phyloP scores from a whole-genome alignment of 257 asterid species.

The Gynochthodes officinalis region DNA sequence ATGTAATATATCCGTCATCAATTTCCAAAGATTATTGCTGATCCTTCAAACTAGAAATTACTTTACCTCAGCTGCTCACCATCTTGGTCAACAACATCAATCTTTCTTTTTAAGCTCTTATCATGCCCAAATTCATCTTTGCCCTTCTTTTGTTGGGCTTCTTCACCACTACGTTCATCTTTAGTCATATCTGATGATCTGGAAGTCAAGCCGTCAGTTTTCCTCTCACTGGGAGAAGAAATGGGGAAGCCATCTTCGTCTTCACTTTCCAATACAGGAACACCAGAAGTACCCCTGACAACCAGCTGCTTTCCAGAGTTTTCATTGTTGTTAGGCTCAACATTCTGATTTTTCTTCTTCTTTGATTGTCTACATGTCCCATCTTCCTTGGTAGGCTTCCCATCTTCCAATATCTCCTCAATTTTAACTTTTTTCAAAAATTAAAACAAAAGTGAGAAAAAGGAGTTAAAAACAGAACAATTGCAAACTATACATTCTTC shows the following conservation, averaged over 20 bases:
- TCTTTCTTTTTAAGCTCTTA: conserved; percentile 54
- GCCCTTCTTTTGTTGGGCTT: conserved; percentile 34
- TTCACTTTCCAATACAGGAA: conserved; percentile 65
- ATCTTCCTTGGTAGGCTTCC: conserved; percentile 42
- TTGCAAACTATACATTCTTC: not conserved
- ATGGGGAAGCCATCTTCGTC: conserved; percentile 93
- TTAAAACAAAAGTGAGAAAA: not conserved
- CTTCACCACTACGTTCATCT: conserved; percentile 24
- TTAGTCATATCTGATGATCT: conserved; percentile 22
- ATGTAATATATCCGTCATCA: not conserved
- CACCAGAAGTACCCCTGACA: conserved; percentile 35
- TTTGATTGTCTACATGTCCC: conserved; percentile 39
- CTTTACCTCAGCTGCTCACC: conserved; percentile 48
- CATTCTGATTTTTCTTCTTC: conserved; percentile 49
- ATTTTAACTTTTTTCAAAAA: conserved; percentile 55
- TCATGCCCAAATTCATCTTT: conserved; percentile 29
- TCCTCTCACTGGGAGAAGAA: conserved; percentile 31
- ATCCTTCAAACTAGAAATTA: conserved; percentile 8
- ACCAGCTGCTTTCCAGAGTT: conserved; percentile 47
- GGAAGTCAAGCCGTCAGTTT: conserved; percentile 26
- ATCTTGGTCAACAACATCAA: conserved; percentile 39
- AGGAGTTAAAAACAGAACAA: not conserved
- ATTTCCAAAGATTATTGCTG: not conserved
- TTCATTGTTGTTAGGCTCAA: conserved; percentile 28
- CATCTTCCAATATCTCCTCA: conserved; percentile 84